Conservation (phyloP, 495 filamentous ascomycete genomes). For the Aspergillus hancockii region DNA sequence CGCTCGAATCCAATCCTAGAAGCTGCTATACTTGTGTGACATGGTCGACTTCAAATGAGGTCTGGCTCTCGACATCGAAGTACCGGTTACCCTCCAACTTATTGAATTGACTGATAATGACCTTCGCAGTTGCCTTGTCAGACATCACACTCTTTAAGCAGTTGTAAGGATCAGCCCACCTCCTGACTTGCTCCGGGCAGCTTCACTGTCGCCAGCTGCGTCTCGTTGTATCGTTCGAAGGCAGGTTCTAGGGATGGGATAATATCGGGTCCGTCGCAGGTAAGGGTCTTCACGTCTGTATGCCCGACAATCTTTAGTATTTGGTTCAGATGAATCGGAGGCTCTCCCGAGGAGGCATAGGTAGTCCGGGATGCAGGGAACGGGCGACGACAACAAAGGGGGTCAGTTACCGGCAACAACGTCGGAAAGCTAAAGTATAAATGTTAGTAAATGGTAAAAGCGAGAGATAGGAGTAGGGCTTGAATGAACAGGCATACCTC, state of each 20-base stretch:
- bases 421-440: conserved; percentile 70
- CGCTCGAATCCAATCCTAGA: neutral
- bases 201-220: conserved; percentile 85
- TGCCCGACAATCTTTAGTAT: conserved; percentile 12
- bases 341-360: neutral
- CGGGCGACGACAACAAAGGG: conserved; percentile 2
- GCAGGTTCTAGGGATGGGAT: conserved; percentile 73
- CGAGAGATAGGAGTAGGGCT: neutral
- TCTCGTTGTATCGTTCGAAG: conserved; percentile 93
- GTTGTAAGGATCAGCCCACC: conserved; percentile 41
- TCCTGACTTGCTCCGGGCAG: conserved; percentile 80
- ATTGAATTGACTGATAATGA: conserved; percentile 86
- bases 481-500: conserved; percentile 67
- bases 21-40: conserved; percentile 60
- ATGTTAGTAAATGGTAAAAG: conserved; percentile 1
- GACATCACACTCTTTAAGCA: conserved; percentile 9
- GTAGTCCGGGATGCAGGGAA: neutral
- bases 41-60: conserved; percentile 87
- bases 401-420: conserved; percentile 75
- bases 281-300: conserved; percentile 86
- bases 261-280: conserved; percentile 65
- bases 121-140: conserved; percentile 44
- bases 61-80: conserved; percentile 83
- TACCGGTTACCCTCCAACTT: conserved; percentile 76
- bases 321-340: neutral